Evolutionary conservation across 2,329 filamentous ascomycete genomes (phyloP).

Genomic region (Massarina eburnea): DNA sequence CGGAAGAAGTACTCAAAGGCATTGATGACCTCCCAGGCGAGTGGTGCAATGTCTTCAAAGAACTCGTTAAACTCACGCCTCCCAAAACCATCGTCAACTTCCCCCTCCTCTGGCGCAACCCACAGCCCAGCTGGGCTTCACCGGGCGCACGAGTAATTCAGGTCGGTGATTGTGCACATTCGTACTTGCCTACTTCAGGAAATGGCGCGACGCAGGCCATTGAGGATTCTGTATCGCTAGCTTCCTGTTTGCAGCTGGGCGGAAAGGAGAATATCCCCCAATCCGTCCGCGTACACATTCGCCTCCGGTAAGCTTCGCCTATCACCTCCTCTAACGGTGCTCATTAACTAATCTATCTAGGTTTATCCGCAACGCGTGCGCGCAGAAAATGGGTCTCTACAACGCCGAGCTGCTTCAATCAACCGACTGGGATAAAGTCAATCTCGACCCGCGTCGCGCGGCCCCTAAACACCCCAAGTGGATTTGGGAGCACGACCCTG

Average conservation of each 20-base stretch:
- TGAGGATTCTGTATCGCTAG: slow-evolving; percentile 50
- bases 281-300: slow-evolving; percentile 44
- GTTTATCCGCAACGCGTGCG: slow-evolving; percentile 52
- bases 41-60: slow-evolving; percentile 51
- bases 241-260: slow-evolving; percentile 49
- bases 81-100: slow-evolving; percentile 53
- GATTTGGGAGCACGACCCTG: slow-evolving; percentile 51
- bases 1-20: slow-evolving; percentile 47
- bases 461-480: slow-evolving; percentile 50
- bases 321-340: background rate
- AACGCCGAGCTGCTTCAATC: slow-evolving; percentile 52
- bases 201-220: slow-evolving; percentile 53
- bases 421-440: slow-evolving; percentile 53
- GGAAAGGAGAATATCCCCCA: slow-evolving; percentile 44
- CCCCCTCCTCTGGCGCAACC: slow-evolving; percentile 52
- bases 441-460: slow-evolving; percentile 47
- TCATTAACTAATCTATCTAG: slow-evolving; percentile 20
- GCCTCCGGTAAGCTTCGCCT: slow-evolving; percentile 44
- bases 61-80: slow-evolving; percentile 48
- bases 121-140: slow-evolving; percentile 49
- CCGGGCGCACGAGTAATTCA: slow-evolving; percentile 47
- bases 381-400: slow-evolving; percentile 52
- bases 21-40: slow-evolving; percentile 50
- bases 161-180: slow-evolving; percentile 50
- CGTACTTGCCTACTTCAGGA: slow-evolving; percentile 48